phyloP scores from a whole-genome alignment of 2,329 filamentous ascomycete species.

The Botrytis elliptica region DNA sequence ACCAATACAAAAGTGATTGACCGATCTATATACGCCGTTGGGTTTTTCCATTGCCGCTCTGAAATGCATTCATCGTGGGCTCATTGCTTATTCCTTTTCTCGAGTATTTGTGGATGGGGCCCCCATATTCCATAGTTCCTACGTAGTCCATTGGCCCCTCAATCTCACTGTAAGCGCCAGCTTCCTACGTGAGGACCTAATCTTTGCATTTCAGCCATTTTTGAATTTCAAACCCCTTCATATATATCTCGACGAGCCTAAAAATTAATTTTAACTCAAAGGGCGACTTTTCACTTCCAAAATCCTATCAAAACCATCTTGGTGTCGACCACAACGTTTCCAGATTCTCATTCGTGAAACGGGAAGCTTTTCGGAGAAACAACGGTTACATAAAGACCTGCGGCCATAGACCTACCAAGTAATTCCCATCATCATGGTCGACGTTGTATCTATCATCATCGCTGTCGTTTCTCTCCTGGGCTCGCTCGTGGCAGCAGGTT shows the following conservation, averaged over 20 bases:
- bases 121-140: neutral
- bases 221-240: neutral
- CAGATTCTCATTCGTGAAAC: neutral
- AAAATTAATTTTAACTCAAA: neutral
- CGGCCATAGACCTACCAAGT: neutral
- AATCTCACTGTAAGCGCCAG: conserved; percentile 12
- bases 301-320: neutral
- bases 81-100: neutral
- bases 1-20: neutral
- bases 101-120: neutral
- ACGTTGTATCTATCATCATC: conserved; percentile 33
- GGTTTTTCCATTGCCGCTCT: neutral
- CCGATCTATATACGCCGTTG: neutral
- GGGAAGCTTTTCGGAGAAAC: neutral
- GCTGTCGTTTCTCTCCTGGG: conserved; percentile 34
- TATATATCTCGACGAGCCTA: neutral
- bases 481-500: conserved; percentile 31
- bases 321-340: neutral
- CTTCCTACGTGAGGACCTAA: neutral
- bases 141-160: neutral
- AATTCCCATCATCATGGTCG: conserved; percentile 25
- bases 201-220: neutral
- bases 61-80: neutral
- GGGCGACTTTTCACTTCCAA: neutral
- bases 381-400: neutral